These are phyloP conservation scores for Trichoderma hamatum DNA, from an alignment of 2,329 filamentous ascomycete species.

Conservation along the genomic window DNA sequence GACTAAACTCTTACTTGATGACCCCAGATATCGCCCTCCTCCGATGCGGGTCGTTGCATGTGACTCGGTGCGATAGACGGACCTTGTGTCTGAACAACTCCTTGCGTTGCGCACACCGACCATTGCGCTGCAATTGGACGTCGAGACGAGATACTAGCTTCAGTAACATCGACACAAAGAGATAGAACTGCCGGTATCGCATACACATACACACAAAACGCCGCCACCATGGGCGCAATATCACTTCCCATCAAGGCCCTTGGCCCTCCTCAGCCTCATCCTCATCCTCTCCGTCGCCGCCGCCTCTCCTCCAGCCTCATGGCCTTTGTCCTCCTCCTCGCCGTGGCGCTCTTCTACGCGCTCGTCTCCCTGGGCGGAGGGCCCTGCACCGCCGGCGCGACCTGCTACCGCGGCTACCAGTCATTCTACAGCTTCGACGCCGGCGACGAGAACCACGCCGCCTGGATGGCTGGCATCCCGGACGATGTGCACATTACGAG, in stretches of 20 bases:
- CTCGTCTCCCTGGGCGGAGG: conserved; percentile 32
- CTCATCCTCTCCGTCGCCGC: not conserved
- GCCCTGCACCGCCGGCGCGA: conserved; percentile 36
- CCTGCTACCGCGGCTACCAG: conserved; percentile 38
- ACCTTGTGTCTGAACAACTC: not conserved
- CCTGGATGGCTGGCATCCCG: conserved; percentile 51
- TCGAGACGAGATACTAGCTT: not conserved
- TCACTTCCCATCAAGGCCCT: not conserved
- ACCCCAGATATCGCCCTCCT: not conserved
- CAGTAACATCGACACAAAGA: not conserved
- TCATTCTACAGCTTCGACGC: conserved; percentile 49
- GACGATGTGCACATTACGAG: conserved; percentile 46
- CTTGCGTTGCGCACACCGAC: not conserved
- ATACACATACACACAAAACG: not conserved
- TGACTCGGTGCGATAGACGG: not conserved
- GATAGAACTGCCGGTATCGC: not conserved
- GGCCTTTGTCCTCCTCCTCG: conserved; percentile 29
- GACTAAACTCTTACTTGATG: not conserved
- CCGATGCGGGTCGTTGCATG: not conserved
- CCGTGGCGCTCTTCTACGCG: conserved; percentile 35
- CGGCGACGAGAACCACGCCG: conserved; percentile 35
- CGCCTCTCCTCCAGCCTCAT: conserved; percentile 14
- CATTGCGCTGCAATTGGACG: not conserved
- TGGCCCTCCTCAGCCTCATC: not conserved
- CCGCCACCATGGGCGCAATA: conserved; percentile 6